Conservation (phyloP, 2,329 filamentous ascomycete genomes). For the Curvularia verruculosa region DNA sequence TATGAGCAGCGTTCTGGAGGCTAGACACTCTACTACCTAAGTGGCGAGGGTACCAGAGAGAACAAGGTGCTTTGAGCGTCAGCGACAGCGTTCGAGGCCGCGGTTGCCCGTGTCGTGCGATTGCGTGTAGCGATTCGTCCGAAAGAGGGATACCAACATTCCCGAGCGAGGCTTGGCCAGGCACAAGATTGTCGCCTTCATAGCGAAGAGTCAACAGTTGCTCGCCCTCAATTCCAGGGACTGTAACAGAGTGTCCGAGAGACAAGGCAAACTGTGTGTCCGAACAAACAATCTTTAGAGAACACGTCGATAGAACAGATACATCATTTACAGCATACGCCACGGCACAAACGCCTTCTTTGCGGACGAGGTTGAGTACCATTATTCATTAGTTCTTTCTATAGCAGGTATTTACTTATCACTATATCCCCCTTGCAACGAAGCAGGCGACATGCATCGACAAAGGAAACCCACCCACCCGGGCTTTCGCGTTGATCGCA, state of each 20-base stretch:
- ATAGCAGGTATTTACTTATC: slow-evolving; percentile 6
- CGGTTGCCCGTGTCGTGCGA: slow-evolving; percentile 12
- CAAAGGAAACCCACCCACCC: slow-evolving; percentile 13
- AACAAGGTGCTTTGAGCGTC: slow-evolving; percentile 9
- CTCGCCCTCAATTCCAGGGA: slow-evolving; percentile 2
- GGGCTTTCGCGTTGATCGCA: slow-evolving; percentile 13
- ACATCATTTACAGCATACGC: slow-evolving; percentile 9
- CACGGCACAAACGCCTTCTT: slow-evolving; percentile 9
- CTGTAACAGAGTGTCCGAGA: slow-evolving; percentile 1
- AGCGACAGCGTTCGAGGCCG: slow-evolving; percentile 5
- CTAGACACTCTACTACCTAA: neutral
- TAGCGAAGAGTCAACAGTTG: slow-evolving; percentile 7
- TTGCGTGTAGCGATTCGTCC: neutral
- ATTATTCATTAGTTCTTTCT: slow-evolving; percentile 11
- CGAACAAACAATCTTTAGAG: slow-evolving; percentile 5
- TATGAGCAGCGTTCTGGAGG: neutral
- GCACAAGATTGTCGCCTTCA: slow-evolving; percentile 11
- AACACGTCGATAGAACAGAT: slow-evolving; percentile 8
- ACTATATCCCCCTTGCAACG: slow-evolving; percentile 5
- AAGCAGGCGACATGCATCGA: slow-evolving; percentile 3
- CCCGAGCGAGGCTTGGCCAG: slow-evolving; percentile 1
- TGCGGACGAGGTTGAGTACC: slow-evolving; percentile 10
- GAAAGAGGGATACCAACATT: slow-evolving; percentile 1
- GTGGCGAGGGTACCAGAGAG: slow-evolving; percentile 8
- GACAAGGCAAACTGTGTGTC: slow-evolving; percentile 8